Evolutionary conservation across 2,329 filamentous ascomycete genomes (phyloP).

Genomic region (Coniella lustricola): DNA sequence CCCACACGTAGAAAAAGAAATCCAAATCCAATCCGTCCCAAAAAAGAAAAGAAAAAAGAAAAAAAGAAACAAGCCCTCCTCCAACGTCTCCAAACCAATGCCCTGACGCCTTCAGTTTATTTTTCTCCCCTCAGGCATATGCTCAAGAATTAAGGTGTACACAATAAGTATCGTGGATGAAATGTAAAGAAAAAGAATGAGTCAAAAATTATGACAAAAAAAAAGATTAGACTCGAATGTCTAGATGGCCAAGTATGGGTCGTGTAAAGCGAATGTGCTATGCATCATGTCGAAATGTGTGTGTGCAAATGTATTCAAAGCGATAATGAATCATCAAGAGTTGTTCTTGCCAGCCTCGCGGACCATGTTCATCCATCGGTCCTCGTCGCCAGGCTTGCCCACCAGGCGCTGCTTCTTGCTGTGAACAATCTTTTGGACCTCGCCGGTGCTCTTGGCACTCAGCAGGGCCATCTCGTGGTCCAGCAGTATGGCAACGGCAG

Average conservation of each 20-base stretch:
- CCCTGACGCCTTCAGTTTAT: slow-evolving; percentile 3
- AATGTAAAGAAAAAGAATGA: slow-evolving; percentile 2
- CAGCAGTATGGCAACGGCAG: slow-evolving; percentile 60
- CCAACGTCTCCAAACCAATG: slow-evolving; percentile 14
- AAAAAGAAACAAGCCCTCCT: not conserved
- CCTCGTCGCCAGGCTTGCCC: slow-evolving; percentile 40
- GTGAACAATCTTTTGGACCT: slow-evolving; percentile 35
- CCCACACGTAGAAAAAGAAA: no score
- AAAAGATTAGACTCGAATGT: not conserved
- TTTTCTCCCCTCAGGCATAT: not conserved
- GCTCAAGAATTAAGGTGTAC: slow-evolving; percentile 12
- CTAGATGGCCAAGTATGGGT: not conserved
- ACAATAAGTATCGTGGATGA: slow-evolving; percentile 11
- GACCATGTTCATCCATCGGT: slow-evolving; percentile 37
- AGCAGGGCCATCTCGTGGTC: slow-evolving; percentile 46
- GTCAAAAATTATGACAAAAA: not conserved
- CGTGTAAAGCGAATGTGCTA: not conserved
- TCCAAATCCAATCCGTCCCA: not conserved
- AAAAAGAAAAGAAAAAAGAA: not conserved
- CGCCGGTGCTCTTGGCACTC: slow-evolving; percentile 35
- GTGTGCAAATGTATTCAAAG: not conserved
- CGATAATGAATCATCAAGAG: not conserved
- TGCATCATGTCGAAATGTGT: not conserved
- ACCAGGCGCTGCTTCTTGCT: slow-evolving; percentile 28
- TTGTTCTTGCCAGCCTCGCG: slow-evolving; percentile 31